Conservation (phyloP, 2,329 filamentous ascomycete species). For the Beauveria scarabaeidicola region DNA sequence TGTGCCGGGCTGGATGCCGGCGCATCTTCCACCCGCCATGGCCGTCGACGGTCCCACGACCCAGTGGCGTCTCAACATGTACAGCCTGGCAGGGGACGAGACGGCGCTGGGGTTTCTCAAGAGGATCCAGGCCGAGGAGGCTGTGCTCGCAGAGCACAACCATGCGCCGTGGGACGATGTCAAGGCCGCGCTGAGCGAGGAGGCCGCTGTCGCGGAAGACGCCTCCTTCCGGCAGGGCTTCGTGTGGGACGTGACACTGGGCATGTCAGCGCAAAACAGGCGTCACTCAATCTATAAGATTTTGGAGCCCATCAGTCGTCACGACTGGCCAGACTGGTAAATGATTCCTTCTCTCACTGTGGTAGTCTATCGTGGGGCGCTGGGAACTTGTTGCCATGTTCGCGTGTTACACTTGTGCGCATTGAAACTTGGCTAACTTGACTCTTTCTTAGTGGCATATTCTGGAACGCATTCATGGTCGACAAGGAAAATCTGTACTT, state of each 20-base stretch:
- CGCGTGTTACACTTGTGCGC: neutral
- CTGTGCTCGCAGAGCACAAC: constrained; percentile 18
- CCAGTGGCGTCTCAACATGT: constrained; percentile 29
- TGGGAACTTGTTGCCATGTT: neutral
- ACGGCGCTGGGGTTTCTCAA: constrained; percentile 21
- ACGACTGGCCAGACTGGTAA: constrained; percentile 32
- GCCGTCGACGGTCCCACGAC: constrained; percentile 30
- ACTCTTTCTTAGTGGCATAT: constrained; percentile 21
- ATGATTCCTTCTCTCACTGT: constrained; percentile 6
- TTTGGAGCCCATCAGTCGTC: constrained; percentile 23
- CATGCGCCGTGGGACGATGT: constrained; percentile 29
- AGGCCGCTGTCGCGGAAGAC: constrained; percentile 22
- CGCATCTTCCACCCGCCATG: constrained; percentile 26
- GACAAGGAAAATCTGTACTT: constrained; percentile 26
- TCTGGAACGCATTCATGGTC: constrained; percentile 31
- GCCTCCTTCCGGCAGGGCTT: constrained; percentile 30
- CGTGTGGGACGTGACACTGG: constrained; percentile 30
- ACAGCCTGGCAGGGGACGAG: constrained; percentile 19
- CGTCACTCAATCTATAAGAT: constrained; percentile 15
- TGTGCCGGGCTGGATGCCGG: constrained; percentile 26
- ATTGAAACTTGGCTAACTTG: neutral
- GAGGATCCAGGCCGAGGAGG: constrained; percentile 20
- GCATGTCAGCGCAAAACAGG: constrained; percentile 16
- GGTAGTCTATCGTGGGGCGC: neutral
- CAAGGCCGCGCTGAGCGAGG: constrained; percentile 23